Conservation (phyloP, 352 stramenopile species). For the Globisporangium canariense region DNA sequence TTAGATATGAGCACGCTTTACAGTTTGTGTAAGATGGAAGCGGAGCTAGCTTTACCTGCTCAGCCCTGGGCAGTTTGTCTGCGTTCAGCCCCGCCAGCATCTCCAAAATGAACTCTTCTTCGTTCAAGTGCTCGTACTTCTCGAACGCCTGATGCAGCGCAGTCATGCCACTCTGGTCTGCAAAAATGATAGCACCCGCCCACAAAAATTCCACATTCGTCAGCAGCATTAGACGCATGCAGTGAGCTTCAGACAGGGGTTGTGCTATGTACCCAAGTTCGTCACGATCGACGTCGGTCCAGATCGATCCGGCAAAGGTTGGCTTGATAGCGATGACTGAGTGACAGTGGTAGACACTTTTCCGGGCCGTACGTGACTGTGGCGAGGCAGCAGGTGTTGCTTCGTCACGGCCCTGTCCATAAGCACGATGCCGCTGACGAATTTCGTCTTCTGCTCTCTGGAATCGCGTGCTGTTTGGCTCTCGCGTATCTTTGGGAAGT, state of each 20-base stretch:
- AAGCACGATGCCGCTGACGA: constrained; percentile 8
- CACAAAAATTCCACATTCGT: background rate
- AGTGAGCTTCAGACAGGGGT: background rate
- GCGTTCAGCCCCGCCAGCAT: constrained; percentile 30
- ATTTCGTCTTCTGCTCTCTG: constrained; percentile 34
- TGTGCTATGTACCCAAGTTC: constrained; percentile 9
- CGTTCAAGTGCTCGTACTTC: constrained; percentile 22
- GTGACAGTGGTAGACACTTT: background rate
- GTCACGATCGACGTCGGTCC: constrained; percentile 9
- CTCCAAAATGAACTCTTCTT: constrained; percentile 43
- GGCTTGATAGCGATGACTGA: no score
- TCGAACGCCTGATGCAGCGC: constrained; percentile 35
- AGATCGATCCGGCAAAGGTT: background rate
- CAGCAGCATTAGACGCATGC: background rate
- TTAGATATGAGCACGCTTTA: background rate
- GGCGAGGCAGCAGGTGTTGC: constrained; percentile 10
- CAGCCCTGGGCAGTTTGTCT: constrained; percentile 12
- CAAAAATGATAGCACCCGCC: background rate
- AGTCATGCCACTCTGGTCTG: constrained; percentile 43
- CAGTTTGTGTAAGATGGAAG: no score
- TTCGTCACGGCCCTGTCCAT: constrained; percentile 11
- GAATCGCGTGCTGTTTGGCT: constrained; percentile 34
- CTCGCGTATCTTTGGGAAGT: constrained; percentile 55
- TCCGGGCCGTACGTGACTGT: background rate
- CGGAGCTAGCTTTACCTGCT: constrained; percentile 22